Evolutionary conservation across 1,284 basidiomycete species (phyloP), one percentile per base, ranked within the genome.

Genomic region (Tetrapyrgos nigripes): DNA sequence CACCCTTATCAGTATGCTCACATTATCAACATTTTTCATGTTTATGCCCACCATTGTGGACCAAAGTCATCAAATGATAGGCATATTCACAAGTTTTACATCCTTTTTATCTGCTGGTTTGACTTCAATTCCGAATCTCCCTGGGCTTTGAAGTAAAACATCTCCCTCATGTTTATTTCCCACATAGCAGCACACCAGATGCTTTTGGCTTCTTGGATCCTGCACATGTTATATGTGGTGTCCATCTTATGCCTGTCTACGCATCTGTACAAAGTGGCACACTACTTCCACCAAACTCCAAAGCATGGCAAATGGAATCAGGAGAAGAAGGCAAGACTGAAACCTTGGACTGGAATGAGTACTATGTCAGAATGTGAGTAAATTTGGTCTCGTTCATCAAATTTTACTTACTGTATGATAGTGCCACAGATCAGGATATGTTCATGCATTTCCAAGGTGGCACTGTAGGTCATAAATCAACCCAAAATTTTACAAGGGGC

Each of bases 181-280:
- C 67, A 5, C 45, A 62, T 0, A 45, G 49, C 13, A 43, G 29
- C 3, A 55, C 69, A 5, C 52, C 51, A 0, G 50, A 50, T 26
- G 66, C 70, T 2, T 76, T 75, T 48, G 66, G 71, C 0, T 77
- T 77, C 37, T 48, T 76, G 0, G 64, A 74, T 55, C 74, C 75
- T 0, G 44, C 50, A 0, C 3, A 64, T 4, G 59, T 76, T 26
- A 57, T 75, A 1, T 64, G 65, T 6, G 72, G 51, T 3, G 58
- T 46, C 1, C 71, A 73, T 47, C 37, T 69, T 21, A 66, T 69
- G 4, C 68, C 66, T 1, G 4, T 58, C n/a, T 71, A 68, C 46
- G 14, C 5, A 8, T 33, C 28, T 21, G 57, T 50, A 10, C 26
- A 5, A 1, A 57, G 58, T 13, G 50, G 50, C 26, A 46, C 19